These are phyloP conservation scores for Litsea cubeba DNA, from an alignment of 164 flowering plant genomes.

Conservation along the genomic window DNA sequence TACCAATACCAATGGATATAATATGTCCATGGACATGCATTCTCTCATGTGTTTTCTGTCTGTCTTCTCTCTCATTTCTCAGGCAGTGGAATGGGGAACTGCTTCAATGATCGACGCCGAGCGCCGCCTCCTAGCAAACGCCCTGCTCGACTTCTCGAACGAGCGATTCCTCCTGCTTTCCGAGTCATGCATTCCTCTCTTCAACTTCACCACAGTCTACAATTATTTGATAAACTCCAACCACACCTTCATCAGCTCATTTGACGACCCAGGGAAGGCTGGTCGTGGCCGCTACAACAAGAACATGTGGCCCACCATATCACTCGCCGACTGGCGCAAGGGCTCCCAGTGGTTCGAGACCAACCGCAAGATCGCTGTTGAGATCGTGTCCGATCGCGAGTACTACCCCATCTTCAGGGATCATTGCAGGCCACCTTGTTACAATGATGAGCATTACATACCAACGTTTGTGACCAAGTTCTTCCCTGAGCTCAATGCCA, in stretches of 20 bases:
- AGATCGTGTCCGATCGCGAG: constrained; percentile 36
- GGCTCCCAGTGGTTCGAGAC: constrained; percentile 75
- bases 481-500: constrained; percentile 31
- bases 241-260: constrained; percentile 36
- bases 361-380: constrained; percentile 43
- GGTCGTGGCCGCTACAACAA: constrained; percentile 58
- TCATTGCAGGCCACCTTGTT: neutral
- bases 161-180: constrained; percentile 68
- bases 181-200: constrained; percentile 76
- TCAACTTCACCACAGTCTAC: constrained; percentile 62
- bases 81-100: constrained; percentile 66
- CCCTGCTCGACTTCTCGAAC: constrained; percentile 65
- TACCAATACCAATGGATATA: too few relatives aligned
- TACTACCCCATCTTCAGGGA: constrained; percentile 38
- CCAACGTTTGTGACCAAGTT: constrained; percentile 51
- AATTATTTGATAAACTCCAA: constrained; percentile 49
- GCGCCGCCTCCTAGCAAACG: constrained; percentile 62
- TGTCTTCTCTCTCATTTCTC: constrained; percentile 6
- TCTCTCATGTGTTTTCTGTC: neutral
- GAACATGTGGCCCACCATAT: constrained; percentile 38
- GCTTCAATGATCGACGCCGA: constrained; percentile 69
- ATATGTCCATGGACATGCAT: neutral
- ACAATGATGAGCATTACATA: constrained; percentile 57
- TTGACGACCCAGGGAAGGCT: constrained; percentile 37
- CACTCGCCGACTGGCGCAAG: constrained; percentile 50